Evolutionary conservation across 1,139 yeast species (phyloP).

Genomic region (Meyerozyma smithsonii): DNA sequence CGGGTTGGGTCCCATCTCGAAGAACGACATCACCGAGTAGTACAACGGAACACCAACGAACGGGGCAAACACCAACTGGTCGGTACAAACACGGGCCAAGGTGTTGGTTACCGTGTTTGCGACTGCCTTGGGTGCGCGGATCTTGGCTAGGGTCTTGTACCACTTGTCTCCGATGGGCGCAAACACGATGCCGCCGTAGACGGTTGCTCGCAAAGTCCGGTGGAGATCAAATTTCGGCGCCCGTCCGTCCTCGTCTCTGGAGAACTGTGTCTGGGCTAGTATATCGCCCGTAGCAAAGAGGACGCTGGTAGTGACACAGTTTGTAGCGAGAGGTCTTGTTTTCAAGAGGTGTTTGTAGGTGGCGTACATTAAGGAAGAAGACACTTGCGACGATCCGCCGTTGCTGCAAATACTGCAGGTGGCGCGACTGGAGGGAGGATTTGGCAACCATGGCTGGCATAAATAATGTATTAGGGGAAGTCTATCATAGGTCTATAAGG

Average conservation of each 20-base stretch:
- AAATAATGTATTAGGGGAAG: too few relatives aligned
- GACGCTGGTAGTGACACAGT: conserved; percentile 35
- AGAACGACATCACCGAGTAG: conserved; percentile 58
- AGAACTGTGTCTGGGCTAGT: conserved; percentile 32
- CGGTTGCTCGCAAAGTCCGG: conserved; percentile 31
- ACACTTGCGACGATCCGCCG: neutral
- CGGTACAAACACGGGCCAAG: conserved; percentile 53
- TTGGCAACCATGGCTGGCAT: too few relatives aligned
- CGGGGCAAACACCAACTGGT: conserved; percentile 79
- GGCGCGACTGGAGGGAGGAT: neutral
- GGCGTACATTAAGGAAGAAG: conserved; percentile 11
- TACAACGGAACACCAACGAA: conserved; percentile 62
- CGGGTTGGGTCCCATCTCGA: conserved; percentile 42
- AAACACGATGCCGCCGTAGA: conserved; percentile 35
- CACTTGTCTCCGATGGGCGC: conserved; percentile 42
- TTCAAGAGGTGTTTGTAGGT: conserved; percentile 27
- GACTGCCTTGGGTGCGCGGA: conserved; percentile 8
- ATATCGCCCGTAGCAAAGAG: conserved; percentile 40
- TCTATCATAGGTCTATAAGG: too few relatives aligned
- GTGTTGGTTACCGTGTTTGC: conserved; percentile 19
- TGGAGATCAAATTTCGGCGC: conserved; percentile 21
- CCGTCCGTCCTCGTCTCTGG: conserved; percentile 8
- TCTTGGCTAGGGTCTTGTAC: conserved; percentile 28
- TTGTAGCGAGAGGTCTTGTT: conserved; percentile 31
- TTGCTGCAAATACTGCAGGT: too few relatives aligned